Conservation (phyloP, 352 stramenopile genomes). For the Pythium plurisporium region DNA sequence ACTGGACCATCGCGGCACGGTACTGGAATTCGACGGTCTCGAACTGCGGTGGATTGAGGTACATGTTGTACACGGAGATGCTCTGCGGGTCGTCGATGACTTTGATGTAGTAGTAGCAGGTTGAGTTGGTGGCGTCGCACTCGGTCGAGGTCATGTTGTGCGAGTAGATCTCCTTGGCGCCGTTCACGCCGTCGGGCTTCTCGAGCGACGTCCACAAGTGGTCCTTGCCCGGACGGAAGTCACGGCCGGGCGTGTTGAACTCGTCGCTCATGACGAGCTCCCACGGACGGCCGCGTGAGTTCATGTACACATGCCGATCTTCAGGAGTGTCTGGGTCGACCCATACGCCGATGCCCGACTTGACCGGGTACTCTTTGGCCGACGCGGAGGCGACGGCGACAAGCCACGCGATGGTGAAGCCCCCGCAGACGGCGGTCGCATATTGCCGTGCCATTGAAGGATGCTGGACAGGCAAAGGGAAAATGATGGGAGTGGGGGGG, state of each 20-base stretch:
- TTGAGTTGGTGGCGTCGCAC: conserved; percentile 41
- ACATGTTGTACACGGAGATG: conserved; percentile 59
- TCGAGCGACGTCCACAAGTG: conserved; percentile 15
- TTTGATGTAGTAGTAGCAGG: conserved; percentile 69
- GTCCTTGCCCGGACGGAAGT: conserved; percentile 9
- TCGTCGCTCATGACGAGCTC: conserved; percentile 76
- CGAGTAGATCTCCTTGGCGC: conserved; percentile 10
- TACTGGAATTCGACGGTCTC: conserved; percentile 59
- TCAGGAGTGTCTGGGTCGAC: not conserved
- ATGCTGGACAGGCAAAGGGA: too few relatives aligned
- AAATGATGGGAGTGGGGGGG: too few relatives aligned
- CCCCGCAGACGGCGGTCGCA: too few relatives aligned
- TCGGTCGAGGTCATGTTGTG: conserved; percentile 67
- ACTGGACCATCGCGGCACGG: conserved; percentile 86
- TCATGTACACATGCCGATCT: not conserved
- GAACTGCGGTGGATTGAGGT: conserved; percentile 46
- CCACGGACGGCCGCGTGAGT: conserved; percentile 10
- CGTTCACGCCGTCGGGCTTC: conserved; percentile 16
- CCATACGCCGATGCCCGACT: not conserved
- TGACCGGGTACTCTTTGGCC: not conserved
- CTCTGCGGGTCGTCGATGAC: conserved; percentile 34
- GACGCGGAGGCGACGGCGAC: too few relatives aligned
- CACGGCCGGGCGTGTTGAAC: conserved; percentile 59
- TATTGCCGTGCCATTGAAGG: too few relatives aligned
- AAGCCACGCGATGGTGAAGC: too few relatives aligned